Base-by-base conservation (phyloP, 148 eudicot species). In the Simmondsia chinensis region DNA sequence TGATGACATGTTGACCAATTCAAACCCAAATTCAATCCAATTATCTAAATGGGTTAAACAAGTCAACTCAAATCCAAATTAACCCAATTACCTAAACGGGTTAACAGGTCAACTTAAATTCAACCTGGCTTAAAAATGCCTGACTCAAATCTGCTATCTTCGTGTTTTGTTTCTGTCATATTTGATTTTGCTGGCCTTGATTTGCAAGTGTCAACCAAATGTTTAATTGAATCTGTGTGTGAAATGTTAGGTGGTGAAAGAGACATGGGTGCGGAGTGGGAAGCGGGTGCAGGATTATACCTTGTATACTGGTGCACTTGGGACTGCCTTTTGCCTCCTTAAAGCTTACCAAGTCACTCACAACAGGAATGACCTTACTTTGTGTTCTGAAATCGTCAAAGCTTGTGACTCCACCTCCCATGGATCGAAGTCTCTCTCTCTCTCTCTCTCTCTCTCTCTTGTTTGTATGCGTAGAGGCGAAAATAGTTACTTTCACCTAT, bases 221-320 rank as follows among this genome's bases (percentile, higher is more conserved):
- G 20, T 12, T 20, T 43, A 4, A 13, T 7, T 15, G 21, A 6
- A 25, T 16, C 15, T 11, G 8, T 19, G 27, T 6, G 28, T 28
- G 20, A 9, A 15, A 16, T 7, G 15, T 33, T 43, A 87, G 96
- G 79, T 82, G 58, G 88, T 79, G 66, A 77, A 53, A 60, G 80
- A 87, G 72, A 82, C 88, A 6, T 82, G 96, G 94, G 52, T 43
- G 11, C 53, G 29, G 19, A 48, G 59, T 41, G 66, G 82, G 46
- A 64, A 70, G 24, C 62, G 70, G 3, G 76, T 72, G 38, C 61
- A 58, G 19, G 96, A 87, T 49, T 79, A 64, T 54, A 73, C 76
- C 11, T 44, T 87, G 12, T 87, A 87, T 23, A 74, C 96, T 9
- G 96, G 96, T 33, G 80, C 76, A 52, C 55, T 87, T 9, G 96